phyloP scores from a whole-genome alignment of 1,284 basidiomycete genomes.

The Coniferiporia weirii region DNA sequence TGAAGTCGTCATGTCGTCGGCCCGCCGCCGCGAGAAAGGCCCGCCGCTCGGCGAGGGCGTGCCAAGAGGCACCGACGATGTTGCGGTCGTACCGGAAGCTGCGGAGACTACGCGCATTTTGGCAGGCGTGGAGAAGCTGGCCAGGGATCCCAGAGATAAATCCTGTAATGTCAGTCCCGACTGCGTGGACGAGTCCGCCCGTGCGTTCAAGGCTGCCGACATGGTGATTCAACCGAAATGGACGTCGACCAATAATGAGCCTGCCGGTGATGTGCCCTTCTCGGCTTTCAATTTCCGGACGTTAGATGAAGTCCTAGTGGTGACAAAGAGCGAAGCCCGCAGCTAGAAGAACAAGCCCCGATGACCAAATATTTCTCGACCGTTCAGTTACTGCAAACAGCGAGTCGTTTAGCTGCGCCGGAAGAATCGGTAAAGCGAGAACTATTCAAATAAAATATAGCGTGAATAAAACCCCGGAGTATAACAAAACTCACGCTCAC shows the following conservation, averaged over 20 bases:
- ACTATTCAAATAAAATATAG: neutral
- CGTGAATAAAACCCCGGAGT: neutral
- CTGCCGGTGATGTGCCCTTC: too few species aligned
- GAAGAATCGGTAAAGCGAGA: neutral
- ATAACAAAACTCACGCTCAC: too few species aligned
- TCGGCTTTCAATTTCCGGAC: too few species aligned
- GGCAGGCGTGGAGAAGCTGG: slow-evolving; percentile 53
- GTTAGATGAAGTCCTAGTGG: too few species aligned
- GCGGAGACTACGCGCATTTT: slow-evolving; percentile 46
- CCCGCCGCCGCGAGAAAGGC: slow-evolving; percentile 25
- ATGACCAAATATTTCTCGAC: too few species aligned
- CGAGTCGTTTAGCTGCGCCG: neutral
- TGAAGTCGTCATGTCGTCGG: slow-evolving; percentile 29
- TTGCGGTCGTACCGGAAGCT: slow-evolving; percentile 48
- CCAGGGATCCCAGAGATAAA: slow-evolving; percentile 57
- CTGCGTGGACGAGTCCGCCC: slow-evolving; percentile 35
- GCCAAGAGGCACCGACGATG: slow-evolving; percentile 46
- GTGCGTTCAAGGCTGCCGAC: slow-evolving; percentile 26
- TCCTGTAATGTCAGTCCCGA: slow-evolving; percentile 49
- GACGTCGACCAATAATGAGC: too few species aligned
- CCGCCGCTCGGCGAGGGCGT: slow-evolving; percentile 45
- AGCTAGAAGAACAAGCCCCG: too few species aligned
- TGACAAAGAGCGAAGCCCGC: too few species aligned
- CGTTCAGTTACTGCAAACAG: too few species aligned
- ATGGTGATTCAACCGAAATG: neutral